Evolutionary conservation across 1,284 basidiomycete species (phyloP).

Genomic region (Cutaneotrichosporon sp.): DNA sequence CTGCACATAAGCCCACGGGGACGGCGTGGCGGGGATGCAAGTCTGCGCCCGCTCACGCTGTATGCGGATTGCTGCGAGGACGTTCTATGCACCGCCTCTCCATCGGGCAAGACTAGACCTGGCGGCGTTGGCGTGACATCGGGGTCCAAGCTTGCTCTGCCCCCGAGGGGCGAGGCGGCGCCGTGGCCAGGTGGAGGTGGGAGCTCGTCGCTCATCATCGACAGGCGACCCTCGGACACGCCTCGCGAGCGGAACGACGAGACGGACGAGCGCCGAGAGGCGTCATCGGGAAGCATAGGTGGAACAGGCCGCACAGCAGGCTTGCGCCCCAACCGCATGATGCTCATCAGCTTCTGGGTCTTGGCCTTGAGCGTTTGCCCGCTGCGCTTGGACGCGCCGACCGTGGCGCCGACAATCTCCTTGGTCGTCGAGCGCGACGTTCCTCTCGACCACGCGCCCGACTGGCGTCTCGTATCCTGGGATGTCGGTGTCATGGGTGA

Average conservation of each 20-base stretch:
- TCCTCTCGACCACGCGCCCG: background rate
- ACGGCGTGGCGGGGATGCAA: constrained; percentile 1
- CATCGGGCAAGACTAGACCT: background rate
- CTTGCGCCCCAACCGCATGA: constrained; percentile 33
- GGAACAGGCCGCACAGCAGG: background rate
- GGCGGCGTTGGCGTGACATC: background rate
- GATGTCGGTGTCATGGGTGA: background rate
- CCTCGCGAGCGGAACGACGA: constrained; percentile 26
- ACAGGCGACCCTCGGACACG: constrained; percentile 10
- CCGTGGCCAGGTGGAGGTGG: background rate
- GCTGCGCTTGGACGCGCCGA: background rate
- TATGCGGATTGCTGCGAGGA: background rate
- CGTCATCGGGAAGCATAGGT: background rate
- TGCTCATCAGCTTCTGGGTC: constrained; percentile 38
- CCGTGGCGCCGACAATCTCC: background rate
- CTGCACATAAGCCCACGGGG: constrained; percentile 30
- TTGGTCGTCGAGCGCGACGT: background rate
- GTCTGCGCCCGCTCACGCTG: background rate
- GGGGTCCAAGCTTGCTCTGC: background rate
- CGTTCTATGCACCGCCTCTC: background rate
- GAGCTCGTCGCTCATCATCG: constrained; percentile 9
- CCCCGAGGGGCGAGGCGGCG: background rate
- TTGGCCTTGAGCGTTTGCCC: constrained; percentile 34
- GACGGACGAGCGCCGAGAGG: constrained; percentile 30
- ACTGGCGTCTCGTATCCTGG: background rate